Base-by-base conservation (phyloP, 805 yeast genomes). In the Myxozyma lipomycoides region DNA sequence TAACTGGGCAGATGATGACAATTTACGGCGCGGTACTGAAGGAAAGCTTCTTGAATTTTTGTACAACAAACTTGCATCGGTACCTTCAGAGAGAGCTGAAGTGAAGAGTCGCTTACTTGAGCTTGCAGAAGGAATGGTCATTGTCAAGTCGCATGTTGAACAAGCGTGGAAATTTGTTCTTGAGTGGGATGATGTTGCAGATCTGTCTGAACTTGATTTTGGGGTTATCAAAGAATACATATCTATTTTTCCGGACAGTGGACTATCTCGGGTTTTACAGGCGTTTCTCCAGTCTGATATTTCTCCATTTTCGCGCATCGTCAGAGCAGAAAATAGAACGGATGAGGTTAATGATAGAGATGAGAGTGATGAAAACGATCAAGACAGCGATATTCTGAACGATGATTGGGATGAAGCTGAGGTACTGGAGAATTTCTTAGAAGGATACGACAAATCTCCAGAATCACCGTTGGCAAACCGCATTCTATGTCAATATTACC, bases 151-250 rank as follows among this genome's bases (percentile, higher is more conserved):
- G 21, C 74, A 76, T 1, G 80, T 81, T 4, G 71, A 78, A 34
- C 69, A 76, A 26, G 86, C 89, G 1, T 90, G 96, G 95, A 73
- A 75, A 35, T 62, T 82, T 9, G 79, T 79, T 61, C 77, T 88
- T 50, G 93, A 89, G 56, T 84, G 91, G 84, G 59, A 70, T 23
- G 95, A 89, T 65, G 75, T 74, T 5, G 64, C 63, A 4, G 67
- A 73, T 3, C 64, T 88, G 3, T 67, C 70, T 7, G 74, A 75
- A 1, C 63, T 84, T 43, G 82, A 82, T 45, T 61, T 71, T 17
- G 67, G 66, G 7, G 63, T 73, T 3, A 56, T 86, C 1, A 59
- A 73, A n/a, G 73, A 69, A 32, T 86, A 78, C 62, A 70, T 86
- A 39, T 68, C 69, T 38, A 65, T 70, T 37, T 88, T 85, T 67